These are phyloP conservation scores for Scutellaria minor DNA, from an alignment of 257 asterid genomes.

Conservation along the genomic window DNA sequence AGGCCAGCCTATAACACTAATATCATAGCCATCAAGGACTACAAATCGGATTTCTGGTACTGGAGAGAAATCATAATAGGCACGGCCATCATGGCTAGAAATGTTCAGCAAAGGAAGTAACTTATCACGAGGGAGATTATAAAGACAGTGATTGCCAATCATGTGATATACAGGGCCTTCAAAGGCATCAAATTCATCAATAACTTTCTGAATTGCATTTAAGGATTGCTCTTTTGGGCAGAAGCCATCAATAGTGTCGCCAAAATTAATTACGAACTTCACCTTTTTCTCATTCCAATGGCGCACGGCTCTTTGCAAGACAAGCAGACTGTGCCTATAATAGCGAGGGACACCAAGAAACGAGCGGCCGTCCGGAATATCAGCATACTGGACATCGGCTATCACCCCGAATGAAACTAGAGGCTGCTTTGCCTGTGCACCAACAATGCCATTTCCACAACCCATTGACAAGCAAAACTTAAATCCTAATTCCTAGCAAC, in stretches of 20 bases:
- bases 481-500: slow-evolving; percentile 54
- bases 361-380: slow-evolving; percentile 89
- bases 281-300: slow-evolving; percentile 52
- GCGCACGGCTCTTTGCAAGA: slow-evolving; percentile 77
- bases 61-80: slow-evolving; percentile 91
- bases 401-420: slow-evolving; percentile 91
- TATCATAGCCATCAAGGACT: slow-evolving; percentile 83
- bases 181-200: slow-evolving; percentile 53
- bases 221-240: slow-evolving; percentile 84
- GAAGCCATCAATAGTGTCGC: slow-evolving; percentile 87
- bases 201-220: slow-evolving; percentile 54
- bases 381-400: slow-evolving; percentile 93
- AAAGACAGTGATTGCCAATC: slow-evolving; percentile 97
- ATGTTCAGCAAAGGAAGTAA: slow-evolving; percentile 77
- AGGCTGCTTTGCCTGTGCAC: slow-evolving; percentile 60
- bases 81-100: slow-evolving; percentile 45
- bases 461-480: slow-evolving; percentile 54
- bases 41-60: slow-evolving; percentile 75
- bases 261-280: slow-evolving; percentile 71
- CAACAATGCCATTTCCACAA: slow-evolving; percentile 50
- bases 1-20: slow-evolving; percentile 91
- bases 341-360: slow-evolving; percentile 93
- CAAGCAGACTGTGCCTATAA: slow-evolving; percentile 79
- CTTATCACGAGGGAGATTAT: slow-evolving; percentile 88
- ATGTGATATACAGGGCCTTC: slow-evolving; percentile 82